These are phyloP conservation scores for Pseudozyma flocculosa DNA, from an alignment of 1,284 basidiomycete genomes.

Conservation along the genomic window DNA sequence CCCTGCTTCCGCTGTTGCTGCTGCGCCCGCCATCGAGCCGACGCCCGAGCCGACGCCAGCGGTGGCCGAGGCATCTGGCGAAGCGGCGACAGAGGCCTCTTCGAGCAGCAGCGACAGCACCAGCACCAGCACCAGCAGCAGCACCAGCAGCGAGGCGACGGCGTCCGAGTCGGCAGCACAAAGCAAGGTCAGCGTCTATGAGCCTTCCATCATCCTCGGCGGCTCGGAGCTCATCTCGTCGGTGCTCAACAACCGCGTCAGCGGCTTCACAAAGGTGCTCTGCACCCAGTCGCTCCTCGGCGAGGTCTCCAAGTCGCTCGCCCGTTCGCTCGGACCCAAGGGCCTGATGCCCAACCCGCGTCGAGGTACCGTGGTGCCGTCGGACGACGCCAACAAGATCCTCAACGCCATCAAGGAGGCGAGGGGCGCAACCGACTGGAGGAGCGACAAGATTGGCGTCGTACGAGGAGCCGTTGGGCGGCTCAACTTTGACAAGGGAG, in stretches of 20 bases:
- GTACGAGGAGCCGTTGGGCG: slow-evolving; percentile 70
- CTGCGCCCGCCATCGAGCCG: background rate
- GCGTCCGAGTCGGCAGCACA: too few species aligned
- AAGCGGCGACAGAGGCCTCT: background rate
- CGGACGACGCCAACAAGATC: slow-evolving; percentile 69
- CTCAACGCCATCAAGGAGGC: slow-evolving; percentile 71
- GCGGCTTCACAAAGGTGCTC: slow-evolving; percentile 69
- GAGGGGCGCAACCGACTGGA: slow-evolving; percentile 85
- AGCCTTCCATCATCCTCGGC: slow-evolving; percentile 40
- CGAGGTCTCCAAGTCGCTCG: slow-evolving; percentile 69
- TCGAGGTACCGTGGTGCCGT: slow-evolving; percentile 82
- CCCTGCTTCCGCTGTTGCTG: too few species aligned
- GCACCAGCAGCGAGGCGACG: too few species aligned
- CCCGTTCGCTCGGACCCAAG: slow-evolving; percentile 85
- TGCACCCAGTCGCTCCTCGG: slow-evolving; percentile 78
- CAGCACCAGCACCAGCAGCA: background rate
- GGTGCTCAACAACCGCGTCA: slow-evolving; percentile 44
- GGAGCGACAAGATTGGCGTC: slow-evolving; percentile 80
- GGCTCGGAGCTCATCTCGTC: slow-evolving; percentile 51
- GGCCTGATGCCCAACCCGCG: slow-evolving; percentile 94
- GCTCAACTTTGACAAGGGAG: slow-evolving; percentile 67
- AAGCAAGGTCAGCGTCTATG: background rate
- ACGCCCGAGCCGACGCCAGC: too few species aligned
- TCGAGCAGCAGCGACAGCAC: background rate
- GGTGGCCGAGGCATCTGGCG: background rate